A percentile compares a stretch with the other conserved stretches of the same genome.
phyloP scores from a whole-genome alignment of 1,284 basidiomycete species.

The Paramarasmius palmivorus region DNA sequence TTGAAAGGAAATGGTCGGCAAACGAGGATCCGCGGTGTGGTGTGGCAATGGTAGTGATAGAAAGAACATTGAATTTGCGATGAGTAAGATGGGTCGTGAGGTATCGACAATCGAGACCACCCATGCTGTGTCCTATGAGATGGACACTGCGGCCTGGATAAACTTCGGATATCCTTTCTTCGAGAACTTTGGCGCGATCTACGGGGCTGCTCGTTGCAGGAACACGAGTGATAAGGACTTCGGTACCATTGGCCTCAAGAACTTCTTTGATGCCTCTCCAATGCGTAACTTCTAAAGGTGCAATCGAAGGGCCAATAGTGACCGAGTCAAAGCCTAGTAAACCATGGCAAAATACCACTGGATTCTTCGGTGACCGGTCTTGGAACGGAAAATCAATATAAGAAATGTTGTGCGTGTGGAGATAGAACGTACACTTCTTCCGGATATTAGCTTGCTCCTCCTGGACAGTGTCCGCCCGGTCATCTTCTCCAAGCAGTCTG shows the following conservation, averaged over 20 bases:
- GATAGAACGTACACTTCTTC: constrained; percentile 63
- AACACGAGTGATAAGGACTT: constrained; percentile 90
- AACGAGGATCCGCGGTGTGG: constrained; percentile 94
- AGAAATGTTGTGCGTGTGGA: constrained; percentile 1
- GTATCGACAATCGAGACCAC: constrained; percentile 91
- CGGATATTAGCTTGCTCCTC: constrained; percentile 57
- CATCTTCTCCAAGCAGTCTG: constrained; percentile 55
- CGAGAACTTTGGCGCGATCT: constrained; percentile 87
- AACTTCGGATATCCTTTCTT: constrained; percentile 73
- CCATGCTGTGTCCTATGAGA: constrained; percentile 95
- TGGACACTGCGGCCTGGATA: constrained; percentile 86
- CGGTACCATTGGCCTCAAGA: constrained; percentile 83
- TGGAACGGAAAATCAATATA: constrained; percentile 4
- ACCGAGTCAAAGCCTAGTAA: constrained; percentile 86
- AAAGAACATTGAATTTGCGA: constrained; percentile 71
- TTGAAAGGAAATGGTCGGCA: constrained; percentile 88
- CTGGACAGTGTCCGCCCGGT: constrained; percentile 51
- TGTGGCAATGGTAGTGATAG: constrained; percentile 90
- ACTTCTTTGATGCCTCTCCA: constrained; percentile 96
- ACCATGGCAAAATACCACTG: constrained; percentile 93
- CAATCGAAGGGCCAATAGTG: constrained; percentile 69
- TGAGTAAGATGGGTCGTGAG: constrained; percentile 72
- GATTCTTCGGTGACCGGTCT: constrained; percentile 40
- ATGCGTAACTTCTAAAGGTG: constrained; percentile 84
- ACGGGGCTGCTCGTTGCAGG: constrained; percentile 87